phyloP scores from a whole-genome alignment of 805 yeast genomes.

The Lipomyces lipofer region DNA sequence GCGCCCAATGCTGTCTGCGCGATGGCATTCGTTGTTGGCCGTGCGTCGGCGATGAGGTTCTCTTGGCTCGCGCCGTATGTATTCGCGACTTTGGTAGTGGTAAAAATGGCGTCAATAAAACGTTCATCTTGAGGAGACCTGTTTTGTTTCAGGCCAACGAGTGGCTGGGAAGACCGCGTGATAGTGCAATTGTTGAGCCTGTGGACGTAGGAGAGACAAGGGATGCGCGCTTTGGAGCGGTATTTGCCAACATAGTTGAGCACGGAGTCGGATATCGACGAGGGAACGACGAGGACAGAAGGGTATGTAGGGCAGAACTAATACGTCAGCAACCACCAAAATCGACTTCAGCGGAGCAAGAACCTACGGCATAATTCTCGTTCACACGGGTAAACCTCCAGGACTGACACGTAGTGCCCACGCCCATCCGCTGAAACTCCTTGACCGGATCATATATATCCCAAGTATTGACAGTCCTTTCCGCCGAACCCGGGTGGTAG shows the following conservation, averaged over 20 bases:
- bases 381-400: slow-evolving; percentile 80
- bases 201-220: slow-evolving; percentile 77
- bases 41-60: slow-evolving; percentile 81
- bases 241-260: slow-evolving; percentile 80
- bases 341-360: too few relatives aligned
- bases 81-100: slow-evolving; percentile 49
- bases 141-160: slow-evolving; percentile 84
- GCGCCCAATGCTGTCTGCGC: slow-evolving; percentile 97
- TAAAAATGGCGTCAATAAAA: slow-evolving; percentile 70
- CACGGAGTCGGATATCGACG: slow-evolving; percentile 75
- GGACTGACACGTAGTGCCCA: slow-evolving; percentile 33
- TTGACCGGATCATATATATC: slow-evolving; percentile 54
- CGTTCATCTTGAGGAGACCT: slow-evolving; percentile 91
- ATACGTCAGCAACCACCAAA: too few relatives aligned
- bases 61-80: slow-evolving; percentile 43
- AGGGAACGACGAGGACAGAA: slow-evolving; percentile 63
- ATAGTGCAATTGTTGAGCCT: slow-evolving; percentile 62
- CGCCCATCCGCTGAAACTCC: slow-evolving; percentile 78
- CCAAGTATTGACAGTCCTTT: slow-evolving; percentile 71
- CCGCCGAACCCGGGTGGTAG: slow-evolving; percentile 74
- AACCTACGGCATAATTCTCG: slow-evolving; percentile 49
- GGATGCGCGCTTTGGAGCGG: slow-evolving; percentile 82
- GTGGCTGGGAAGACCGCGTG: slow-evolving; percentile 88
- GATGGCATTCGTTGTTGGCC: slow-evolving; percentile 92
- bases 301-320: slow-evolving; percentile 77